Evolutionary conservation across 208 protist genomes (phyloP), one percentile per base, ranked within the genome.

Genomic region (Leptomonas pyrrhocoris): DNA sequence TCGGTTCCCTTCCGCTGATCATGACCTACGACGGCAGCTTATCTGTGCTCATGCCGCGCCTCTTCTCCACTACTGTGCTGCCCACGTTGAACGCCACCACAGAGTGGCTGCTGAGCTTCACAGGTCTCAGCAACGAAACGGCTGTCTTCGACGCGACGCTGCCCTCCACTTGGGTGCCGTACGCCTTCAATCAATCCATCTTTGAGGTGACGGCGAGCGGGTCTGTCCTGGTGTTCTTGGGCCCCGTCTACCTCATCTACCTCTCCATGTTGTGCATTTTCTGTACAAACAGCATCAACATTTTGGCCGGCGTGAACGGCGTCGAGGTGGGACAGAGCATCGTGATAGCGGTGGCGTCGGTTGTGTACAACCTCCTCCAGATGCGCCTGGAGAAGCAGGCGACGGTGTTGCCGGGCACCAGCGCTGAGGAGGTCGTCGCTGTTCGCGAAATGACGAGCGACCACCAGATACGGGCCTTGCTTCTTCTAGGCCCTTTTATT

Each of bases 231-330:
- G 28, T 97, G 11, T 88, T 90, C 58, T 74, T 98, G 36, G 98
- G 98, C 36, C 56, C 86, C 6, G 55, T 99, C 11, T 99, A 99
- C 68, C 84, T 98, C 28, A 62, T 99, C 13, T 99, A 98, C 79
- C 89, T 99, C 56, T 75, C 82, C n/a, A 69, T 98, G 65, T 73
- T 99, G 25, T 97, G 96, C 59, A 92, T 99, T 23, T 99, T 99
- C 74, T 99, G 97, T 76, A 99, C 98, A 4, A 99, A 99, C 79
- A 95, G 97, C 57, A 99, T 99, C 83, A 99, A 99, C 84, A 99
- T 99, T 66, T 90, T 99, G 19, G 99, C 99, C 0, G 99, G 99
- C 49, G 94, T 99, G 31, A 99, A 99, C 82, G 99, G 99, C 11
- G 80, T 98, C 0, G 96, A 99, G 77, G 97, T 97, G 21, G 98